A percentile compares a stretch with the other conserved stretches of the same genome.
Evolutionary conservation across 2,329 filamentous ascomycete species (phyloP).

Genomic region (Arthrobotrys conoides): DNA sequence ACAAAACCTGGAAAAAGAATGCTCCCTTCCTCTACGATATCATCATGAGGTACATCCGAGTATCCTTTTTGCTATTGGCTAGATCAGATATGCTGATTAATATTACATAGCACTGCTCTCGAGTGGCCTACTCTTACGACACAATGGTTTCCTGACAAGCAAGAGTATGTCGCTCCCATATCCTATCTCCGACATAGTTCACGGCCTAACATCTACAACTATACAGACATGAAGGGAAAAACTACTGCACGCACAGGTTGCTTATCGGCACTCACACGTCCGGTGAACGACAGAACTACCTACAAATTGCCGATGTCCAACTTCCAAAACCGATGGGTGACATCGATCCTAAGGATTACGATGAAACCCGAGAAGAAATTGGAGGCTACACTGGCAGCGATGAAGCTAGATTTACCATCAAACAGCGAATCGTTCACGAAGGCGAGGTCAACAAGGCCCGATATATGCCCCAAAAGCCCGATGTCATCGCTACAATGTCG

Average conservation of each 20-base stretch:
- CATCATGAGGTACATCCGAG: slow-evolving; percentile 78
- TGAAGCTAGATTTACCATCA: slow-evolving; percentile 87
- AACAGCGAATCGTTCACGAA: slow-evolving; percentile 96
- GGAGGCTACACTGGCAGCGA: slow-evolving; percentile 87
- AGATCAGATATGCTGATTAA: slow-evolving; percentile 7
- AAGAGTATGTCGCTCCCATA: slow-evolving; percentile 72
- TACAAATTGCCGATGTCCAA: slow-evolving; percentile 94
- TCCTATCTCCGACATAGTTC: neutral
- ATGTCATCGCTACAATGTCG: slow-evolving; percentile 94
- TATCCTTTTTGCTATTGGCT: slow-evolving; percentile 32
- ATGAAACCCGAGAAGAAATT: slow-evolving; percentile 92
- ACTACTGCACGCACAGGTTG: slow-evolving; percentile 87
- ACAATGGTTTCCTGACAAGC: slow-evolving; percentile 97
- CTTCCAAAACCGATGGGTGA: slow-evolving; percentile 81
- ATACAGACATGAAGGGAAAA: slow-evolving; percentile 80
- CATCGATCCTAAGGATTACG: slow-evolving; percentile 85
- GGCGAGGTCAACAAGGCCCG: slow-evolving; percentile 98
- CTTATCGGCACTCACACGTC: slow-evolving; percentile 96
- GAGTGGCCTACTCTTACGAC: slow-evolving; percentile 98
- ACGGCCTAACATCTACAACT: slow-evolving; percentile 29
- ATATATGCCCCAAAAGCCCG: slow-evolving; percentile 96
- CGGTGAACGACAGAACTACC: slow-evolving; percentile 85
- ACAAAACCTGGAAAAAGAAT: slow-evolving; percentile 99
- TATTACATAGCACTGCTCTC: slow-evolving; percentile 78
- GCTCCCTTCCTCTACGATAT: slow-evolving; percentile 98